A percentile compares a stretch with the other conserved stretches of the same genome.
Evolutionary conservation across 2,329 filamentous ascomycete genomes (phyloP).

Genomic region (Nemania sp.): DNA sequence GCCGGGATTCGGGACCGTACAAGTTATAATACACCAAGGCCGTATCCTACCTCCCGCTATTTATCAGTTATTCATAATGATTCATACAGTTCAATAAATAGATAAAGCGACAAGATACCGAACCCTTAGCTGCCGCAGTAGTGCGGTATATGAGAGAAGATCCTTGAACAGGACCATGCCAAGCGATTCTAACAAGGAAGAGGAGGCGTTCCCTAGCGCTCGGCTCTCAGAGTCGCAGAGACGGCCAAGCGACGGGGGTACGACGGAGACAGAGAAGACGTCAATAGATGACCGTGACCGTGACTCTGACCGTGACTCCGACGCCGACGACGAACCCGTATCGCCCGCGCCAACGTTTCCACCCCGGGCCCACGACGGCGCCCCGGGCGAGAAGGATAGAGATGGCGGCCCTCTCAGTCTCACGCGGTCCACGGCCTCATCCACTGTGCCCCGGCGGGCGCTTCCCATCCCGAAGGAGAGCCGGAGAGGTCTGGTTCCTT

Average conservation of each 20-base stretch:
- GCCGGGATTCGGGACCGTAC: too few species aligned
- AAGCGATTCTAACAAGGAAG: slow-evolving; percentile 11
- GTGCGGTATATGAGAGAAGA: not conserved
- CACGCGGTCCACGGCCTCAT: slow-evolving; percentile 22
- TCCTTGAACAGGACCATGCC: slow-evolving; percentile 11
- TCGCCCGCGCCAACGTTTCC: slow-evolving; percentile 10
- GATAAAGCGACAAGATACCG: not conserved
- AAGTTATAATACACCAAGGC: too few species aligned
- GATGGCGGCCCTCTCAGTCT: slow-evolving; percentile 14
- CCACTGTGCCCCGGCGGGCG: slow-evolving; percentile 22
- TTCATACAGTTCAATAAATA: not conserved
- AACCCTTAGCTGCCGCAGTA: too few species aligned
- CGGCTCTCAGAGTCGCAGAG: not conserved
- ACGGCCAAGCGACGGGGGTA: slow-evolving; percentile 6
- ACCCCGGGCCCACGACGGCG: slow-evolving; percentile 21
- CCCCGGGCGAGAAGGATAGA: slow-evolving; percentile 27
- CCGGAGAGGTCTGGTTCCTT: slow-evolving; percentile 74
- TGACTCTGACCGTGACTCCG: too few species aligned
- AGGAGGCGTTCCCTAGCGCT: slow-evolving; percentile 14
- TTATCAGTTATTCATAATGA: not conserved
- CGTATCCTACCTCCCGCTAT: too few species aligned
- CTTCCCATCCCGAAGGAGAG: slow-evolving; percentile 31
- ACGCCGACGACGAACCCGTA: slow-evolving; percentile 10
- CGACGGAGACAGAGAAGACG: slow-evolving; percentile 13
- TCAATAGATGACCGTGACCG: slow-evolving; percentile 4